Base-by-base conservation (phyloP, 495 filamentous ascomycete species). In the Lophiotrema nucula region DNA sequence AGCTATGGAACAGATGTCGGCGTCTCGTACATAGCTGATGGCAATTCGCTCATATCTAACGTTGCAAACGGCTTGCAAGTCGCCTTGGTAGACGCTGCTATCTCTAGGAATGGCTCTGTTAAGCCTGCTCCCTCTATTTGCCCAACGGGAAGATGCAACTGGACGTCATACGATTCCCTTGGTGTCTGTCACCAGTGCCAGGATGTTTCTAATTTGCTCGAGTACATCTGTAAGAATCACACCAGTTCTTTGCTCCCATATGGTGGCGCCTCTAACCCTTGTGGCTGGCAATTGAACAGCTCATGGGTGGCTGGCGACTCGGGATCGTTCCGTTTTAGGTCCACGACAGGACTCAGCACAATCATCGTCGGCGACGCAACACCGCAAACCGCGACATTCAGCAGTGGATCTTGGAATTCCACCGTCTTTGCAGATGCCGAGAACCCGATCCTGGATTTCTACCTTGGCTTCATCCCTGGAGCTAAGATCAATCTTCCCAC, bases 181-280 rank as follows among this genome's bases (percentile, higher is more conserved):
- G 58, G 49, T 16, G 49, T 60, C 12, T 60, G 58, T 50, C 51
- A 54, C 16, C 25, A 54, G 33, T 60, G 58, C 50, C 51, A 54
- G 19, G 56, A 60, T 16, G 25, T 55, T 41, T 27, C 58, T 10
- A 27, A 31, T 23, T 2, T 55, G 6, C 43, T 60, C 11, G 13
- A 48, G 28, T 49, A 54, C 18, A 4, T 16, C 19, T 60, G 49
- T 23, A n/a, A 38, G 24, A 49, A 60, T 21, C 2, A 54, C 22
- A 49, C 41, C 15, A 22, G 0, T 11, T 19, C 42, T 11, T 0
- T 22, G 2, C 33, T 18, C 1, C 1, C 26, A 10, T 10, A 39
- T 2, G 28, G 16, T 13, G 15, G 0, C 3, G 18, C 16, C 3
- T 23, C n/a, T 3, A 39, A 49, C 16, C 10, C 27, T 3, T 60